A percentile compares a stretch with the other conserved stretches of the same genome.
phyloP scores from a whole-genome alignment of 202 grass and related monocot genomes.

The Zizania palustris region DNA sequence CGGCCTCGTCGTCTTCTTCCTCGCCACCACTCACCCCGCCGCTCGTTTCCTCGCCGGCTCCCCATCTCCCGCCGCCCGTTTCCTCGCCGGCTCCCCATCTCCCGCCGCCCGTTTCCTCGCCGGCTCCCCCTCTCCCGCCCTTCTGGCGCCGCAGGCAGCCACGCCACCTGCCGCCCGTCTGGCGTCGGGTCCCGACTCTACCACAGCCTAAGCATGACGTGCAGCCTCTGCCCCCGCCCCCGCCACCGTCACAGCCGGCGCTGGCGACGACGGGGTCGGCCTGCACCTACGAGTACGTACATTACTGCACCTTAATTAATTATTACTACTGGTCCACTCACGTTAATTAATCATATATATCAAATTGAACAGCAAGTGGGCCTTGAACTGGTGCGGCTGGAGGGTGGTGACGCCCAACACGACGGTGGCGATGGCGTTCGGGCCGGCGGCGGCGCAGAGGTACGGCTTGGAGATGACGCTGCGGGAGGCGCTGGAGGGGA shows the following conservation, averaged over 20 bases:
- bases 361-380: conserved; percentile 44
- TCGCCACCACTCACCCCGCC: neutral
- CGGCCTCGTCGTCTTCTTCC: neutral
- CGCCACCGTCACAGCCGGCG: conserved; percentile 8
- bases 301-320: no score
- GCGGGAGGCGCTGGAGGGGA: conserved; percentile 59
- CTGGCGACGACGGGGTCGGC: conserved; percentile 37
- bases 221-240: neutral
- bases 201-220: neutral
- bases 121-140: neutral
- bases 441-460: conserved; percentile 59
- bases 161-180: conserved; percentile 33
- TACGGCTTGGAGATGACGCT: conserved; percentile 66
- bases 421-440: conserved; percentile 75
- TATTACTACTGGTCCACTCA: no score
- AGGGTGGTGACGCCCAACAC: conserved; percentile 75
- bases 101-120: conserved; percentile 2
- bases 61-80: neutral
- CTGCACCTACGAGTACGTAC: conserved; percentile 63
- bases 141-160: conserved; percentile 38
- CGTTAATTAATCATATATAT: no score
- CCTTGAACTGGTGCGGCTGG: conserved; percentile 64
- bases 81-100: neutral
- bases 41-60: neutral
- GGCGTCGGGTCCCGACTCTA: conserved; percentile 37